A percentile compares a stretch with the other conserved stretches of the same genome.
phyloP scores from a whole-genome alignment of 2,329 filamentous ascomycete genomes.

The Fusarium goolgardi region DNA sequence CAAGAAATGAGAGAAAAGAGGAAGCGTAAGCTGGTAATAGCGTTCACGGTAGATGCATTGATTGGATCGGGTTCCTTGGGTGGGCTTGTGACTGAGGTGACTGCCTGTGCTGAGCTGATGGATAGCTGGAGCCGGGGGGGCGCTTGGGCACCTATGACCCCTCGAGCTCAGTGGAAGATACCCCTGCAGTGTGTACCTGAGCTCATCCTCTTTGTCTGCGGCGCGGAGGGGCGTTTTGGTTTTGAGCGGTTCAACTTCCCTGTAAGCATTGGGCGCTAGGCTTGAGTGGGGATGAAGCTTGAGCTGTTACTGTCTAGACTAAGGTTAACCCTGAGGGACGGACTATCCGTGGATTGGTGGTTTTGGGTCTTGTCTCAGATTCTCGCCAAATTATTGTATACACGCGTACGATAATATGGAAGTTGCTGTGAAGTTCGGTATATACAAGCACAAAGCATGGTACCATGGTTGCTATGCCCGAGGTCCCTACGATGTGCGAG shows the following conservation, averaged over 20 bases:
- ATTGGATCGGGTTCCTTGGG: slow-evolving; percentile 33
- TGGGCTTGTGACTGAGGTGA: slow-evolving; percentile 37
- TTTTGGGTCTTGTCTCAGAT: slow-evolving; percentile 39
- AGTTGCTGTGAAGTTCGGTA: slow-evolving; percentile 15
- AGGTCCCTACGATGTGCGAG: not conserved
- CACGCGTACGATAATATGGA: slow-evolving; percentile 26
- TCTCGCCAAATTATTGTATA: slow-evolving; percentile 21
- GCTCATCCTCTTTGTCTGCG: slow-evolving; percentile 17
- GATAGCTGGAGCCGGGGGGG: slow-evolving; percentile 21
- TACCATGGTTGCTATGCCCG: not conserved
- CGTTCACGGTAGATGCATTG: slow-evolving; percentile 28
- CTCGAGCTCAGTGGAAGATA: slow-evolving; percentile 24
- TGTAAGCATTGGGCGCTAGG: slow-evolving; percentile 25
- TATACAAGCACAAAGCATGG: not conserved
- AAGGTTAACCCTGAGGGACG: slow-evolving; percentile 23
- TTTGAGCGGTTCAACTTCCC: slow-evolving; percentile 29
- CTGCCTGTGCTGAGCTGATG: slow-evolving; percentile 18
- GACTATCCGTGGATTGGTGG: slow-evolving; percentile 22
- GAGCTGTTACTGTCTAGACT: slow-evolving; percentile 8
- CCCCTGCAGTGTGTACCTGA: slow-evolving; percentile 30
- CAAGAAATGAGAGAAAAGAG: slow-evolving; percentile 20
- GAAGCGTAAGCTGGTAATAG: slow-evolving; percentile 34
- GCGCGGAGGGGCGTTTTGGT: slow-evolving; percentile 6
- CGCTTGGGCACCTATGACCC: slow-evolving; percentile 40
- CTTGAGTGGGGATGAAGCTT: slow-evolving; percentile 22